Evolutionary conservation across 371 early-diverging fungal genomes (phyloP).

Genomic region (Funneliformis caledonium): DNA sequence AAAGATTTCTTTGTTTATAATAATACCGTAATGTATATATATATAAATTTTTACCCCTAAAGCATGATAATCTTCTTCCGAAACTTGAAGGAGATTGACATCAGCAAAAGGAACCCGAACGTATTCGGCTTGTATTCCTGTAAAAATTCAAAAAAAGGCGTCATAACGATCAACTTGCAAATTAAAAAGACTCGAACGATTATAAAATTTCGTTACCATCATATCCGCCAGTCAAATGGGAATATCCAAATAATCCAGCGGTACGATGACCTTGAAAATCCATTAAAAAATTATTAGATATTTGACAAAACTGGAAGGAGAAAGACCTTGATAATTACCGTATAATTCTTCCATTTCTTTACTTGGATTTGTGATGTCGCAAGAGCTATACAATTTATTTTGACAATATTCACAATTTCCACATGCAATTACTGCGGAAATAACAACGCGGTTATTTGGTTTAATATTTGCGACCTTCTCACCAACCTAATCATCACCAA

Average conservation of each 20-base stretch:
- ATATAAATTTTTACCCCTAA: not conserved
- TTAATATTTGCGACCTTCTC: conserved; percentile 51
- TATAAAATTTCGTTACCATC: conserved; percentile 35
- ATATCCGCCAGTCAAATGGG: conserved; percentile 51
- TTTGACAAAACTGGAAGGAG: not conserved
- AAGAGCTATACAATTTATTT: conserved; percentile 51
- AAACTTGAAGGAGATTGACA: conserved; percentile 60
- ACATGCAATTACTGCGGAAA: conserved; percentile 60
- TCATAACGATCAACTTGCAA: too few relatives aligned
- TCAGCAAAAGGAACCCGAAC: conserved; percentile 63
- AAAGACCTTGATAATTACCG: conserved; percentile 42
- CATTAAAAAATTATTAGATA: not conserved
- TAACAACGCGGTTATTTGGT: conserved; percentile 59
- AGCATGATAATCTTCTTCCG: conserved; percentile 40
- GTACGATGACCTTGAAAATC: conserved; percentile 44
- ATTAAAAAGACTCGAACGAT: too few relatives aligned
- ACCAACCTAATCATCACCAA: conserved; percentile 46
- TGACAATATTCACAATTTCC: conserved; percentile 63
- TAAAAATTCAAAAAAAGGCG: conserved; percentile 42
- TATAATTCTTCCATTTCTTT: conserved; percentile 59
- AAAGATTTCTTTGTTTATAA: not conserved
- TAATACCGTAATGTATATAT: not conserved
- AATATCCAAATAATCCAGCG: conserved; percentile 62
- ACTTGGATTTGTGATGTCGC: conserved; percentile 61
- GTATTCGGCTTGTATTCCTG: conserved; percentile 65